Base-by-base conservation (phyloP, 495 filamentous ascomycete genomes). In the Jackrogersella multiformis region DNA sequence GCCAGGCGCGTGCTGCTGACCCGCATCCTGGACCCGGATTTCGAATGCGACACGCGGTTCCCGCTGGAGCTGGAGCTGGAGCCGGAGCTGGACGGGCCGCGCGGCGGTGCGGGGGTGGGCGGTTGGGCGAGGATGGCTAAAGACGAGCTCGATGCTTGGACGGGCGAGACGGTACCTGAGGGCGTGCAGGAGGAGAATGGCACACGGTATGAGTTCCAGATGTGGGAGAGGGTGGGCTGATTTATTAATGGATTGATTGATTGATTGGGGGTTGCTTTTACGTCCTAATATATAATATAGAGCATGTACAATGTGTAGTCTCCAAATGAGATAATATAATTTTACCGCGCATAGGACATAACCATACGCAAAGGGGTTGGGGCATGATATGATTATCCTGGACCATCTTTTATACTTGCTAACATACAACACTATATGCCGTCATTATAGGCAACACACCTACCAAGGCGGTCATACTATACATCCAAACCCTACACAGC, bases 31-130 rank as follows among this genome's bases (percentile, higher is more conserved):
- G 74, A 68, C 58, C 51, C 54, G 6, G 87, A 86, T 51, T 97
- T 89, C 79, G 92, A 93, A 66, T 97, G 93, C 76, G 95, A 99
- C 87, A 90, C 90, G 0, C 90, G 90, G 62, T 97, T 97, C 73
- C 90, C 91, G 5, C 64, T 90, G 23, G 79, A 84, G 74, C 71
- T 91, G 15, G 80, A 80, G n/a, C n/a, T n/a, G n/a, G n/a, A n/a
- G 5, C 64, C 90, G 23, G 79, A 84, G 74, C 71, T 91, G 15
- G 80, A 80, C 28, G 77, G 71, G 16, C 7, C 26, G 26, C 26
- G 7, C 7, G 7, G 7, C 7, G 26, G 4, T 7, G 78, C 79
- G 21, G 32, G 4, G n/a, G 8, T 36, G 52, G 71, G 67, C 51
- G 66, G 72, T 16, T 90, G 89, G 89, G 68, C 46, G 60, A 82